Base-by-base conservation (phyloP, 805 yeast species). In the Candida tibetensis region DNA sequence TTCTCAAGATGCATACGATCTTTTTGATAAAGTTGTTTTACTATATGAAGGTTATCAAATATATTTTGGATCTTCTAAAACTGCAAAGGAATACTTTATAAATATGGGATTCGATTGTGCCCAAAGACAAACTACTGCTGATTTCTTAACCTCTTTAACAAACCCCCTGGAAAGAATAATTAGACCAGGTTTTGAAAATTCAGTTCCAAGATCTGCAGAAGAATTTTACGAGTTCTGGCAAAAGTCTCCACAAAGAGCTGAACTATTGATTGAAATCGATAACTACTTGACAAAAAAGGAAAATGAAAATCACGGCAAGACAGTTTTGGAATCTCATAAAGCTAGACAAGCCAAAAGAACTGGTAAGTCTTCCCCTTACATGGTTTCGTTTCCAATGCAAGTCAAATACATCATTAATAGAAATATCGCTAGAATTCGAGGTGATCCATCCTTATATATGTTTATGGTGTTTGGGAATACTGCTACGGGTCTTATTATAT, bases 81-180 rank as follows among this genome's bases (percentile, higher is more conserved):
- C 55, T 21, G 76, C 77, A 35, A 61, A 71, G 50, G 71, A 60
- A 10, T 81, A 68, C 50, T 81, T 81, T 52, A 53, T 66, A 41
- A 62, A 64, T 14, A 77, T 81, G 84, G 87, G 87, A 28, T 81
- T 66, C 65, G 64, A 69, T 18, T 79, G 81, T 52, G 77, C 80
- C 34, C 64, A 68, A 36, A 74, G 86, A 68, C 81, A 78, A 70
- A 77, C 85, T 3, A 79, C 85, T 34, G 78, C 84, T 6, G 87
- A 81, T 54, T 81, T 68, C 53, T 71, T 81, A 51, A 81, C 86
- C 13, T 71, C 85, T 4, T 73, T 81, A 36, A 81, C 87, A 13
- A 82, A 80, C 56, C 85, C 82, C 12, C 72, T 70, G 19, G 84
- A 80, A 42, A 72, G 85, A 64, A 62, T 72, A 12, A 55, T 55